A percentile compares a stretch with the other conserved stretches of the same genome.
These are phyloP conservation scores for Melanopsichium pennsylvanicum DNA, from an alignment of 1,284 basidiomycete species.

Conservation along the genomic window DNA sequence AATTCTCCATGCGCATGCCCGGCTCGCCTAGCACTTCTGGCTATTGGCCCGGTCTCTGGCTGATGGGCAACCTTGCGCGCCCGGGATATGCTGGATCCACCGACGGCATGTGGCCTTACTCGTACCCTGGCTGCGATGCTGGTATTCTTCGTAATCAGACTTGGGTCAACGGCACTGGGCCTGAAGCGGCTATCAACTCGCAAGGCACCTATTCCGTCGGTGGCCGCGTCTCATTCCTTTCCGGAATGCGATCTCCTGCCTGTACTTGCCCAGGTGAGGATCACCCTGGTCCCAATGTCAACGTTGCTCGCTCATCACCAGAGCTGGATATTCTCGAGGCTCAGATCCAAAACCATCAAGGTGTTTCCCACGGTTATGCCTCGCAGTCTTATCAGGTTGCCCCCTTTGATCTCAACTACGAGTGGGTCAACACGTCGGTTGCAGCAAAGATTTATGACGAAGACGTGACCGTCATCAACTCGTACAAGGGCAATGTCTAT, in stretches of 20 bases:
- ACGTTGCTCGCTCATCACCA: slow-evolving; percentile 63
- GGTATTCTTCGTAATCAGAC: slow-evolving; percentile 61
- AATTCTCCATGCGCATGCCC: slow-evolving; percentile 56
- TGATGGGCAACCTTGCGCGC: slow-evolving; percentile 62
- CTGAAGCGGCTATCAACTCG: slow-evolving; percentile 43
- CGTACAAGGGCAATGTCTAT: slow-evolving; percentile 58
- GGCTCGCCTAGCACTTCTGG: slow-evolving; percentile 63
- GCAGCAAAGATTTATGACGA: slow-evolving; percentile 46
- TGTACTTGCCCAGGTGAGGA: slow-evolving; percentile 62
- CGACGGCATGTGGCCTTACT: slow-evolving; percentile 66
- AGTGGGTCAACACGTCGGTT: slow-evolving; percentile 47
- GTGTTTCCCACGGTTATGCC: slow-evolving; percentile 47
- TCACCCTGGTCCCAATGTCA: slow-evolving; percentile 58
- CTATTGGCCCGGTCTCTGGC: slow-evolving; percentile 68
- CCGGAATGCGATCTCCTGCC: slow-evolving; percentile 38
- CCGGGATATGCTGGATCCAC: slow-evolving; percentile 64
- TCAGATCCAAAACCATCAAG: slow-evolving; percentile 69
- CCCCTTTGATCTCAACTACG: slow-evolving; percentile 60
- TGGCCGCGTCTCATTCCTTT: slow-evolving; percentile 34
- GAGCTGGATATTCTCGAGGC: slow-evolving; percentile 66
- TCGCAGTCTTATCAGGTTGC: slow-evolving; percentile 65
- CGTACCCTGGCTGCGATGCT: slow-evolving; percentile 64
- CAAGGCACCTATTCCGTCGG: slow-evolving; percentile 27
- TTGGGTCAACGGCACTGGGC: slow-evolving; percentile 49
- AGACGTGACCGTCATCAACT: slow-evolving; percentile 48